Evolutionary conservation across 257 asterid genomes (phyloP), one percentile per base, ranked within the genome.

Genomic region (Gardenia jasminoides): DNA sequence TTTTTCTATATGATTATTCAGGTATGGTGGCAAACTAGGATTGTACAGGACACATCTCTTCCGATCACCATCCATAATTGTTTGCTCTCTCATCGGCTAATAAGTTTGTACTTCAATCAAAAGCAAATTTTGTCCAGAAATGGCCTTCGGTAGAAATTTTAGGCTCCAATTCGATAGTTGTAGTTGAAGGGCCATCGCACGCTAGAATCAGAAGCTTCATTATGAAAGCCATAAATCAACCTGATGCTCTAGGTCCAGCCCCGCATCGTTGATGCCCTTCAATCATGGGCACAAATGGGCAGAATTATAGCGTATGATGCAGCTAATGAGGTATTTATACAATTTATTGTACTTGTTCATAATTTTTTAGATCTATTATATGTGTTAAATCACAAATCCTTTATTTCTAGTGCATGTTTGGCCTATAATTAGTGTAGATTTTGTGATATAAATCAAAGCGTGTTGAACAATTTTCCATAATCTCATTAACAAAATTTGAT

Each of bases 181-280:
- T 82, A 0, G 84, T 80, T 48, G 64, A 85, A 48, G 95, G 92
- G 6, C 78, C 62, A 26, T 43, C 86, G 1, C 93, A 88, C 72
- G 31, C 84, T 17, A 76, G 96, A 54, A 79, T 91, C 46, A 83
- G 90, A 82, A 71, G 66, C 80, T 62, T 86, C 28, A 85, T 91
- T 0, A 16, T 85, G 0, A 83, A 82, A 79, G 88, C 90, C 62
- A 68, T 86, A 33, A 91, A 88, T 67, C 90, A 86, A 11, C 93
- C 96, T 0, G 86, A 85, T 67, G 81, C 93, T 15, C 93, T 91
- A 43, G 82, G 85, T 91, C 67, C 96, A 91, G 48, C 93, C 92
- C 12, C 82, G 88, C 0, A 8, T 91, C 11, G 30, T 7, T 22
- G 24, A 82, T 67, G 84, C 90, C 36, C 91, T 90, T 48, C 39